phyloP scores from a whole-genome alignment of 2,329 filamentous ascomycete species.

The Malbranchea cinnamomea region DNA sequence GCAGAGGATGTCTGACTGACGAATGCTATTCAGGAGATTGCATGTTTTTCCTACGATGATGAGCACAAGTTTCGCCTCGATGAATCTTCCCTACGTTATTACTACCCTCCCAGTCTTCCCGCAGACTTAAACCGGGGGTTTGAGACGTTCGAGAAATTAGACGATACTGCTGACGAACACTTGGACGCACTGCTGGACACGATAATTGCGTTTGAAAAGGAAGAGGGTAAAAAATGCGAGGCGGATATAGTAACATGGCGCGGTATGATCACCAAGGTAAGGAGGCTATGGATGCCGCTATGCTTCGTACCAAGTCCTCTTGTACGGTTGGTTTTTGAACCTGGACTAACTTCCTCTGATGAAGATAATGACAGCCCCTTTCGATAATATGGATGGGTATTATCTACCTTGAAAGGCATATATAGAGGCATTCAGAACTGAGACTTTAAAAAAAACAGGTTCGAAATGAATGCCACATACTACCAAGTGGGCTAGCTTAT shows the following conservation, averaged over 20 bases:
- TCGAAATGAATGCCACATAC: conserved; percentile 89
- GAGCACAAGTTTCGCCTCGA: conserved; percentile 62
- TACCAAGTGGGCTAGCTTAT: conserved; percentile 51
- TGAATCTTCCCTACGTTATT: conserved; percentile 70
- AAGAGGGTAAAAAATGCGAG: conserved; percentile 51
- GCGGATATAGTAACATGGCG: conserved; percentile 83
- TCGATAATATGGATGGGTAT: conserved; percentile 65
- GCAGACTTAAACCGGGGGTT: conserved; percentile 68
- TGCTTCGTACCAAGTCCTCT: background rate
- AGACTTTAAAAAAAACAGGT: conserved; percentile 38
- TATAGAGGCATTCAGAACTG: conserved; percentile 2
- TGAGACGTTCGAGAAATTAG: conserved; percentile 65
- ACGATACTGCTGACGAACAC: conserved; percentile 74
- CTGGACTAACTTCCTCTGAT: conserved; percentile 2
- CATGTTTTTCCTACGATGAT: conserved; percentile 85
- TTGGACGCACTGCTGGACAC: conserved; percentile 69
- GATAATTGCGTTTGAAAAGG: conserved; percentile 57
- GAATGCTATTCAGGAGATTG: conserved; percentile 53
- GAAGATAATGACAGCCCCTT: conserved; percentile 74
- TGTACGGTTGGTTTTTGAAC: background rate
- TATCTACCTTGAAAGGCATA: conserved; percentile 2
- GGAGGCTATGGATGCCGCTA: conserved; percentile 7
- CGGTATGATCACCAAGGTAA: conserved; percentile 95
- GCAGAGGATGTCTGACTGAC: background rate
- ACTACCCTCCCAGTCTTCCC: conserved; percentile 60